Evolutionary conservation across 768 basidiomycete species (phyloP).

Genomic region (Fibroporia radiculosa): DNA sequence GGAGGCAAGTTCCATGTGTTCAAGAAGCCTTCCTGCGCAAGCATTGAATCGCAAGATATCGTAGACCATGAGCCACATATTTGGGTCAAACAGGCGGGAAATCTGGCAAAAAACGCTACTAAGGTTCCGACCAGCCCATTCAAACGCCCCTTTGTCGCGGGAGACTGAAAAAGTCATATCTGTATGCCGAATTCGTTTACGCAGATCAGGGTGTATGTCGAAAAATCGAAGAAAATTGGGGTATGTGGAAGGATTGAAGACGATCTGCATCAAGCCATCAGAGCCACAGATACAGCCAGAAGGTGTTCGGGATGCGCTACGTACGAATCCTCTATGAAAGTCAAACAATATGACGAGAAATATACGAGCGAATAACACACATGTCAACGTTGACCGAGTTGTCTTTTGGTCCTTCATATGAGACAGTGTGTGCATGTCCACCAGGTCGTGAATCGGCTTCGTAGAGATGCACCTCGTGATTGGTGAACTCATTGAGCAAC

Average conservation of each 20-base stretch:
- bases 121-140: constrained; percentile 69
- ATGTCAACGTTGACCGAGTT: constrained; percentile 55
- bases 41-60: constrained; percentile 70
- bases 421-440: constrained; percentile 73
- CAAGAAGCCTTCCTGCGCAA: constrained; percentile 45
- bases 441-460: constrained; percentile 62
- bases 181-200: constrained; percentile 38
- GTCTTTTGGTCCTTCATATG: constrained; percentile 35
- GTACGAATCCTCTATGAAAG: constrained; percentile 46
- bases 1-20: constrained; percentile 9
- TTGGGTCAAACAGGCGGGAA: constrained; percentile 48
- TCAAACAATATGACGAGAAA: not conserved
- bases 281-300: not conserved
- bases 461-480: constrained; percentile 69
- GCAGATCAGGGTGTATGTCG: constrained; percentile 35
- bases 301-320: constrained; percentile 14
- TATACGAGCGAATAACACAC: constrained; percentile 31
- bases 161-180: constrained; percentile 79
- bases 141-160: constrained; percentile 57
- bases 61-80: constrained; percentile 68
- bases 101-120: constrained; percentile 62
- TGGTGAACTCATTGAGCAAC: constrained; percentile 67
- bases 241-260: constrained; percentile 69
- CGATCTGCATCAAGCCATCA: constrained; percentile 44
- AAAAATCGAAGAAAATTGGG: constrained; percentile 76